Evolutionary conservation across 2,329 filamentous ascomycete species (phyloP), one percentile per base, ranked within the genome.

Genomic region (Trichophyton schoenleinii): DNA sequence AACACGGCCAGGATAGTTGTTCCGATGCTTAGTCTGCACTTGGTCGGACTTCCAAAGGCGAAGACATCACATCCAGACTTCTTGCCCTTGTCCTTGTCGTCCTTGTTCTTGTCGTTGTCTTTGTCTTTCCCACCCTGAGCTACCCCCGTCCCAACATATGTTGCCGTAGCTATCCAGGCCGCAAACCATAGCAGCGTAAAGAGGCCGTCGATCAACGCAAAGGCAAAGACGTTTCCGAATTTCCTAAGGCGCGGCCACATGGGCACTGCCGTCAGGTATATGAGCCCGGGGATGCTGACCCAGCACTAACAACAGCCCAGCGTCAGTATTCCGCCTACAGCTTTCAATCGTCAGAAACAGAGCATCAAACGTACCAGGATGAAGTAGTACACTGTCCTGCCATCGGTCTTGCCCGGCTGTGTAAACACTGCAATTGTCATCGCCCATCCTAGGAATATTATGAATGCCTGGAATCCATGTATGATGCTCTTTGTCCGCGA

Each of bases 161-260:
- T 75, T 13, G 81, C 81, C 3, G 84, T 75, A 44, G 78, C 75
- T 13, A 82, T 74, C 74, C 82, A 83, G 3, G 82, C 82, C 3
- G 77, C 76, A 67, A 85, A 81, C 83, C 83, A 86, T 44, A 85
- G 69, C 8, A 85, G 68, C 3, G 77, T 70, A 67, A 78, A 83
- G 25, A 84, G 67, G 13, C 76, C 70, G 66, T 86, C 83, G 61
- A 85, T 69, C 1, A 75, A 72, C 7, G 80, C 79, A 68, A 84
- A 83, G 59, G 81, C 82, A 67, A 84, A 84, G 42, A 81, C 79
- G 66, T 83, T 84, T 61, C 80, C 80, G 67, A 85, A 83, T 59
- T 78, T 77, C 65, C 77, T 76, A 28, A 82, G 79, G 64, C 83
- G 80, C 25, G 78, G 78, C 79, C 81, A 85, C 74, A 83, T 81